These are phyloP conservation scores for Protea cynaroides DNA, from an alignment of 164 flowering plant species.

Conservation along the genomic window DNA sequence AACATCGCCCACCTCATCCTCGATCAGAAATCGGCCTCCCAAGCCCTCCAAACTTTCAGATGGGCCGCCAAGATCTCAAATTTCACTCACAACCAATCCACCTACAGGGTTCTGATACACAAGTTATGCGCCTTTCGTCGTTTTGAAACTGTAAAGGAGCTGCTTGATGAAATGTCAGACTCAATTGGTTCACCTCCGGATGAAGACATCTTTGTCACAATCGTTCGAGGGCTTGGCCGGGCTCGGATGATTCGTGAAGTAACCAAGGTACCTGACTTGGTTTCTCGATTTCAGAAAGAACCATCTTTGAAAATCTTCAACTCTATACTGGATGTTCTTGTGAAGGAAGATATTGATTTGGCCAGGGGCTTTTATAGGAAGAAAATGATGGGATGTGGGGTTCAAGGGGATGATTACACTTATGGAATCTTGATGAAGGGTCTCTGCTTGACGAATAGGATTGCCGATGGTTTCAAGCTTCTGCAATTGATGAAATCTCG, in stretches of 20 bases:
- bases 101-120: slow-evolving; percentile 70
- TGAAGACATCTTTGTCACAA: slow-evolving; percentile 60
- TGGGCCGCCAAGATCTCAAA: slow-evolving; percentile 70
- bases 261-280: slow-evolving; percentile 49
- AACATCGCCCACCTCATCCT: slow-evolving; percentile 62
- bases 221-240: slow-evolving; percentile 64
- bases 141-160: slow-evolving; percentile 40
- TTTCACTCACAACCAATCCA: slow-evolving; percentile 61
- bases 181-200: slow-evolving; percentile 58
- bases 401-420: slow-evolving; percentile 72
- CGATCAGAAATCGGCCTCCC: slow-evolving; percentile 55
- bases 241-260: slow-evolving; percentile 43
- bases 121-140: slow-evolving; percentile 65
- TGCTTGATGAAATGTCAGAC: slow-evolving; percentile 84
- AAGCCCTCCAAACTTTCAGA: slow-evolving; percentile 67
- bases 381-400: slow-evolving; percentile 68
- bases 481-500: slow-evolving; percentile 55
- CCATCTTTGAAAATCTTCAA: slow-evolving; percentile 71
- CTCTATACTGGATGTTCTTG: slow-evolving; percentile 75
- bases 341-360: slow-evolving; percentile 76
- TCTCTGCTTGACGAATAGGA: slow-evolving; percentile 74
- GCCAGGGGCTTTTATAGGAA: slow-evolving; percentile 76
- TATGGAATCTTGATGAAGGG: slow-evolving; percentile 91
- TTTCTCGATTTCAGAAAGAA: slow-evolving; percentile 24
- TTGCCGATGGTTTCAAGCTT: slow-evolving; percentile 77